phyloP scores from a whole-genome alignment of 805 yeast genomes.

The Kuraishia hungarica region DNA sequence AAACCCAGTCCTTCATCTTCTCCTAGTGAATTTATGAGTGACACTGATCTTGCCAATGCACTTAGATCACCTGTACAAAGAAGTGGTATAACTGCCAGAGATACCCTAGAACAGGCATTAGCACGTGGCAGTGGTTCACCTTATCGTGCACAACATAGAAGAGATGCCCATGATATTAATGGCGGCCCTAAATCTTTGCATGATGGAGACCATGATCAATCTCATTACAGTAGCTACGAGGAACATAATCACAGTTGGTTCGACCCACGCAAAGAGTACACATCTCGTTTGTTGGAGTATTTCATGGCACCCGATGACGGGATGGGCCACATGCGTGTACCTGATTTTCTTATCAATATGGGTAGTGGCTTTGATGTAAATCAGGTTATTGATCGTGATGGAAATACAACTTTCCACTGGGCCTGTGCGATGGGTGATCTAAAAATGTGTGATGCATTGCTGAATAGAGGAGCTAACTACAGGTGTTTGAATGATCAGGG shows the following conservation, averaged over 20 bases:
- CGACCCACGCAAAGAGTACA: constrained; percentile 29
- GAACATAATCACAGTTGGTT: constrained; percentile 2
- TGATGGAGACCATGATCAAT: background rate
- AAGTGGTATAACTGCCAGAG: constrained; percentile 1
- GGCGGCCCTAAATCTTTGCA: background rate
- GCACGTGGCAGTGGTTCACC: background rate
- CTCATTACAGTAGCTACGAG: background rate
- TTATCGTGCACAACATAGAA: background rate
- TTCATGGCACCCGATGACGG: constrained; percentile 52
- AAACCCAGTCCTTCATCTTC: constrained; percentile 29
- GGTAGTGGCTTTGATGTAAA: constrained; percentile 60
- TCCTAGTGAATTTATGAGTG: constrained; percentile 47
- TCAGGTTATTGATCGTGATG: constrained; percentile 87
- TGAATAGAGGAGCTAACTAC: constrained; percentile 69
- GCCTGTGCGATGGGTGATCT: constrained; percentile 92
- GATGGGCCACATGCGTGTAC: constrained; percentile 33
- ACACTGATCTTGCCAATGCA: constrained; percentile 39
- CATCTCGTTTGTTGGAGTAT: constrained; percentile 39
- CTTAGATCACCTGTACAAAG: constrained; percentile 13
- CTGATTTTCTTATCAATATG: constrained; percentile 56
- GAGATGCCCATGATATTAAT: background rate
- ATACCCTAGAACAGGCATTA: constrained; percentile 1
- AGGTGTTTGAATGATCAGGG: constrained; percentile 57
- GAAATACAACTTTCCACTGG: constrained; percentile 95
- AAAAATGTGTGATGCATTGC: constrained; percentile 64